Conservation (phyloP, 164 flowering plant genomes). For the Brasenia schreberi region DNA sequence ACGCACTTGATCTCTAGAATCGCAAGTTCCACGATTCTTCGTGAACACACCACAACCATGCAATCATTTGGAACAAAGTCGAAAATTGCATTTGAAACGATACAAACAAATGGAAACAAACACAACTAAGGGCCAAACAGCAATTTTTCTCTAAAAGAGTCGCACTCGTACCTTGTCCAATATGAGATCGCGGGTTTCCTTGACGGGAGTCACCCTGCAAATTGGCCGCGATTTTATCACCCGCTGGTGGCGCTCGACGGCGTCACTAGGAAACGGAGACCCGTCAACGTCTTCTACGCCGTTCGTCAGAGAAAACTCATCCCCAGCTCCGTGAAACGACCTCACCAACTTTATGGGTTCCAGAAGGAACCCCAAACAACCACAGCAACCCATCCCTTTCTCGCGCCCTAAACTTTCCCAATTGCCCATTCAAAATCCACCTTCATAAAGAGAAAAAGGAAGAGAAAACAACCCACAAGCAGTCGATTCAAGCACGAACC, state of each 20-base stretch:
- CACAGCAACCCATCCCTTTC: slow-evolving; percentile 10
- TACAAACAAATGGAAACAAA: neutral
- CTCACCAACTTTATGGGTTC: slow-evolving; percentile 8
- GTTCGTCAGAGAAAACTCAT: slow-evolving; percentile 6
- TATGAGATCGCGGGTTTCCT: slow-evolving; percentile 50
- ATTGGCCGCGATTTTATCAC: slow-evolving; percentile 11
- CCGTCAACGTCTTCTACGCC: slow-evolving; percentile 5
- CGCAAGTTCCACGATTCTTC: no score
- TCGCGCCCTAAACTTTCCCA: neutral
- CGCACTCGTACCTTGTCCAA: slow-evolving; percentile 58
- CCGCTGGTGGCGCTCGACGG: neutral
- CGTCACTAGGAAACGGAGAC: slow-evolving; percentile 2
- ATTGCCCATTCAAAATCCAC: neutral
- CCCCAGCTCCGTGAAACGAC: slow-evolving; percentile 2
- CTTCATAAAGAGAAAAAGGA: neutral
- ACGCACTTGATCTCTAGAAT: no score
- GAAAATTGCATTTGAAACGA: neutral
- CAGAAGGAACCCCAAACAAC: slow-evolving; percentile 11
- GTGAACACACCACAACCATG: neutral
- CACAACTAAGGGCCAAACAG: neutral
- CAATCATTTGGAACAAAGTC: neutral
- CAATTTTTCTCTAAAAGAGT: no score
- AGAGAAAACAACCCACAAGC: neutral
- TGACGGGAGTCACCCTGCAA: slow-evolving; percentile 82
- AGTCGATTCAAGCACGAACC: neutral